Percentiles rank a stretch among this genome's conserved stretches.
These are phyloP conservation scores for Blastomyces emzantsi DNA, from an alignment of 2,329 filamentous ascomycete genomes.

Conservation along the genomic window DNA sequence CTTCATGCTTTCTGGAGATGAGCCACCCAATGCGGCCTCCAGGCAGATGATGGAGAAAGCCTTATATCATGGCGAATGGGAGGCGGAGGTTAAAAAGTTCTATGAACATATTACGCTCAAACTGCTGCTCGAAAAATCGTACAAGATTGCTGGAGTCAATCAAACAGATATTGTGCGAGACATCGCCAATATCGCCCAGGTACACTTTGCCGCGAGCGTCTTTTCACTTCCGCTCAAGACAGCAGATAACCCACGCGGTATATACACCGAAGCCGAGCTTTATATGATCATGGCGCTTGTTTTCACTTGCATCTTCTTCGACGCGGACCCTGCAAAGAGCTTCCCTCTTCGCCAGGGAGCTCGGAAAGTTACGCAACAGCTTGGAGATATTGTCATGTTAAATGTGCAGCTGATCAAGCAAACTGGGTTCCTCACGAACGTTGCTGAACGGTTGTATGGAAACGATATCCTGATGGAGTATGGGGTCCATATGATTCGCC, in stretches of 20 bases:
- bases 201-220: constrained; percentile 21
- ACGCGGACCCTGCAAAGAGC: constrained; percentile 40
- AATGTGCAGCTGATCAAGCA: constrained; percentile 33
- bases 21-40: constrained; percentile 14
- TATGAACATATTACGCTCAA: constrained; percentile 17
- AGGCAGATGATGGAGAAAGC: constrained; percentile 17
- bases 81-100: constrained; percentile 16
- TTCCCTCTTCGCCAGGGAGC: constrained; percentile 40
- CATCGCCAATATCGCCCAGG: constrained; percentile 20
- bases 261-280: constrained; percentile 47
- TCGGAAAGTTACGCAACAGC: constrained; percentile 30
- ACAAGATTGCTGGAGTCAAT: constrained; percentile 35
- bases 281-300: constrained; percentile 43
- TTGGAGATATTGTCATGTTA: constrained; percentile 33
- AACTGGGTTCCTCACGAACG: constrained; percentile 24
- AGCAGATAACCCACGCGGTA: constrained; percentile 20
- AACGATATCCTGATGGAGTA: constrained; percentile 40
- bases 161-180: constrained; percentile 22
- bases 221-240: constrained; percentile 22
- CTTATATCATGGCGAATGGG: constrained; percentile 16
- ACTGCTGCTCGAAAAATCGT: constrained; percentile 28
- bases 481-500: constrained; percentile 48
- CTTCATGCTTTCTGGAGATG: constrained; percentile 21
- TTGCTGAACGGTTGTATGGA: constrained; percentile 24
- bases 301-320: constrained; percentile 41